Evolutionary conservation across 257 asterid genomes (phyloP), one percentile per base, ranked within the genome.

Genomic region (Thymus quinquecostatus): DNA sequence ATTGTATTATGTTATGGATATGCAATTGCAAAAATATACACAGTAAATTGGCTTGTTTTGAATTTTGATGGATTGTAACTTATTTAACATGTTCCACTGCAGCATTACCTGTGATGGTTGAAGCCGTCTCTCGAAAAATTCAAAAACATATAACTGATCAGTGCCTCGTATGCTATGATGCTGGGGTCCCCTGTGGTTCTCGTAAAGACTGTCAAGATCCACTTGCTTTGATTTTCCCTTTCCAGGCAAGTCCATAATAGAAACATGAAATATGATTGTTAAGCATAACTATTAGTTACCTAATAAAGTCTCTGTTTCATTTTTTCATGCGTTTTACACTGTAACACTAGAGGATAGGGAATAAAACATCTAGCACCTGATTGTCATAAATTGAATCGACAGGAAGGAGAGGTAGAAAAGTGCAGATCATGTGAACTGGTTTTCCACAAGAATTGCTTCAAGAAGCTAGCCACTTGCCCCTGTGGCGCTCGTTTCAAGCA

Each of bases 141-240:
- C 75, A 72, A 54, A 90, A 82, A 75, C 99, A 94, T 75, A 91
- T 94, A 67, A 80, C 88, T 1, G 98, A 88, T 78, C 97, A 94
- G 75, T 94, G 99, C 85, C 97, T 94, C 38, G 73, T 94, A 53
- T 94, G 99, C 82, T 94, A 89, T 76, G 98, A 91, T 64, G 84
- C 72, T 53, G 99, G 98, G 51, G 69, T 82, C 78, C 97, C 95
- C 30, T 94, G 99, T 64, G 64, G 86, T 74, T 97, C 99, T 72
- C 91, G 96, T 70, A 88, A 86, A 74, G 89, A 84, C 41, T 91
- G 98, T 73, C 74, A 81, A 73, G 86, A 89, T 78, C 95, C 92
- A 27, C 85, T 90, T 58, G 77, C 96, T 58, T 90, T 94, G 77
- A 91, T 91, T 70, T 94, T 94, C 40, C 97, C 98, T 77, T 94